A percentile compares a stretch with the other conserved stretches of the same genome.
These are phyloP conservation scores for Cyclocybe aegerita DNA, from an alignment of 768 basidiomycete genomes.

Conservation along the genomic window DNA sequence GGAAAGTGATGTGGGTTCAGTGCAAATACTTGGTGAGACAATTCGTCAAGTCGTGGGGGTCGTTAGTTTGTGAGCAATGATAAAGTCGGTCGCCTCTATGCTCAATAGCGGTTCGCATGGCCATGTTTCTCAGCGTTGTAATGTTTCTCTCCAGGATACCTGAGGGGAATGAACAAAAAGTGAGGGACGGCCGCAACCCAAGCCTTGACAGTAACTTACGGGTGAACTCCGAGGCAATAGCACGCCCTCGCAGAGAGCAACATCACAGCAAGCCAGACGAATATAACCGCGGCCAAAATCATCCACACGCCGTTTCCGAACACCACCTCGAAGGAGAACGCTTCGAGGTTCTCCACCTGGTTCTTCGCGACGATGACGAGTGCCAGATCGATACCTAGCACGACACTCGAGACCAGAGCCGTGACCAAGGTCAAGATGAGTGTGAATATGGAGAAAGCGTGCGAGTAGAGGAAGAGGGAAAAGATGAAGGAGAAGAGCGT, in stretches of 20 bases:
- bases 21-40: no score
- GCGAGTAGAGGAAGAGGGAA: constrained; percentile 60
- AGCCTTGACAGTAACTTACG: no score
- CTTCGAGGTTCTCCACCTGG: constrained; percentile 38
- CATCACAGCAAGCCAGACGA: constrained; percentile 62
- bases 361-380: constrained; percentile 52
- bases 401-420: constrained; percentile 50
- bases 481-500: constrained; percentile 52
- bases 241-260: constrained; percentile 64
- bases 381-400: constrained; percentile 63
- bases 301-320: constrained; percentile 79
- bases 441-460: constrained; percentile 52
- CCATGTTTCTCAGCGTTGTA: no score
- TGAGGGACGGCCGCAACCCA: no score
- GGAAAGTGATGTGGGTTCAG: no score
- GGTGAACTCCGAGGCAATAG: constrained; percentile 59
- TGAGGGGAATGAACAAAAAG: no score
- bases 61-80: no score
- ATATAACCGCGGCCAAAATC: constrained; percentile 52
- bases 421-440: constrained; percentile 59
- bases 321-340: constrained; percentile 40
- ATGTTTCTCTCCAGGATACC: no score
- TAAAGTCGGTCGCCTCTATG: no score
- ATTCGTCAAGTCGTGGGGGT: no score
- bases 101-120: no score